Conservation (phyloP, 1,284 basidiomycete genomes). For the Rugiboletus extremiorientalis region DNA sequence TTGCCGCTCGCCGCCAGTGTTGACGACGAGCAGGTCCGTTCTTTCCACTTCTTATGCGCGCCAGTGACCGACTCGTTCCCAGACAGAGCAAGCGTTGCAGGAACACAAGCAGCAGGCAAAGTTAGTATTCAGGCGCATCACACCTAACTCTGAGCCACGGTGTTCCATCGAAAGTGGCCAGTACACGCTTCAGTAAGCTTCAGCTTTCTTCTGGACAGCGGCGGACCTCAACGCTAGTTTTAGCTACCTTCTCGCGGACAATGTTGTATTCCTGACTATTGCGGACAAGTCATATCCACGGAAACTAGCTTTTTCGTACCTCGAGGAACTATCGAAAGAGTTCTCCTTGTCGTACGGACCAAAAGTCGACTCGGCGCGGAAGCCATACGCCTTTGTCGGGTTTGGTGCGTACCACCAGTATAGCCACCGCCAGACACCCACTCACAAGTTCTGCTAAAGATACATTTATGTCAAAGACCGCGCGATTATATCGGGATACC, state of each 20-base stretch:
- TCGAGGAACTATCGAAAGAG: slow-evolving; percentile 97
- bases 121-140: slow-evolving; percentile 92
- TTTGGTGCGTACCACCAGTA: slow-evolving; percentile 60
- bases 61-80: slow-evolving; percentile 12
- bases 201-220: not conserved
- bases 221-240: not conserved
- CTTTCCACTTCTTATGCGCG: not conserved
- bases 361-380: slow-evolving; percentile 81
- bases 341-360: slow-evolving; percentile 90
- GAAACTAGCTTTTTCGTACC: slow-evolving; percentile 96
- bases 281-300: slow-evolving; percentile 97
- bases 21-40: slow-evolving; percentile 86
- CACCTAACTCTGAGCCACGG: slow-evolving; percentile 89
- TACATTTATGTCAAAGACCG: slow-evolving; percentile 98
- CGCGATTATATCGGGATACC: slow-evolving; percentile 92
- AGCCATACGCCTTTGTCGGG: slow-evolving; percentile 95
- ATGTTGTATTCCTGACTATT: slow-evolving; percentile 95
- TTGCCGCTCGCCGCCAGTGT: slow-evolving; percentile 93
- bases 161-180: slow-evolving; percentile 97
- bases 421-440: not conserved
- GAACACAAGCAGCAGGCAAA: slow-evolving; percentile 99
- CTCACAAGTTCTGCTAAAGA: slow-evolving; percentile 48
- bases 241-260: slow-evolving; percentile 93
- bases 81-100: slow-evolving; percentile 91
- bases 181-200: slow-evolving; percentile 86